A percentile compares a stretch with the other conserved stretches of the same genome.
These are phyloP conservation scores for Candida dubliniensis DNA, from an alignment of 1,139 yeast genomes.

Conservation along the genomic window DNA sequence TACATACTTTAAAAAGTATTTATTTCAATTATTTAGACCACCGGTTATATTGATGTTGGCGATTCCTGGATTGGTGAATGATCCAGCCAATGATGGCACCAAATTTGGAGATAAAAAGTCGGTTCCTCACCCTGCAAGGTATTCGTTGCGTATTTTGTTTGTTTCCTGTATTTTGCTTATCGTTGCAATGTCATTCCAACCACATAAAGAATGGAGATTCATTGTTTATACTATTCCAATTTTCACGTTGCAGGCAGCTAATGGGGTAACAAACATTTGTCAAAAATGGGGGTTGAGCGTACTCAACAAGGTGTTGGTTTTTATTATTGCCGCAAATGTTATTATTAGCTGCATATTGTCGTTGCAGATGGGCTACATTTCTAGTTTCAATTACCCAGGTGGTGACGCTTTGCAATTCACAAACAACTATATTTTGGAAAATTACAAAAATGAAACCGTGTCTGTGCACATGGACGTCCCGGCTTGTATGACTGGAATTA, in stretches of 20 bases:
- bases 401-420: slow-evolving; percentile 66
- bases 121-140: slow-evolving; percentile 35
- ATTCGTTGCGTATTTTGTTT: slow-evolving; percentile 36
- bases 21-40: slow-evolving; percentile 57
- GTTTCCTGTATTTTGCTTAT: slow-evolving; percentile 55
- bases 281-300: slow-evolving; percentile 30
- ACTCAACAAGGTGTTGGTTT: slow-evolving; percentile 27
- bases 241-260: slow-evolving; percentile 63
- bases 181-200: slow-evolving; percentile 69
- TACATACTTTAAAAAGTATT: slow-evolving; percentile 57
- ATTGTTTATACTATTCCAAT: slow-evolving; percentile 75
- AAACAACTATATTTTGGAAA: slow-evolving; percentile 42
- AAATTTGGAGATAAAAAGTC: slow-evolving; percentile 26
- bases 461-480: slow-evolving; percentile 75
- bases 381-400: slow-evolving; percentile 86
- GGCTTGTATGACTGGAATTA: slow-evolving; percentile 86
- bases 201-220: slow-evolving; percentile 96
- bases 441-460: slow-evolving; percentile 15
- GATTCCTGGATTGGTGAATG: slow-evolving; percentile 41
- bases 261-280: slow-evolving; percentile 52
- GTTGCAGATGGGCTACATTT: slow-evolving; percentile 54
- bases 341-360: slow-evolving; percentile 43
- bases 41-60: slow-evolving; percentile 57
- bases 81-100: slow-evolving; percentile 36
- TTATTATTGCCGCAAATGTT: slow-evolving; percentile 30